phyloP scores from a whole-genome alignment of 78 protist species.

The Dictyostelium brefeldianum region DNA sequence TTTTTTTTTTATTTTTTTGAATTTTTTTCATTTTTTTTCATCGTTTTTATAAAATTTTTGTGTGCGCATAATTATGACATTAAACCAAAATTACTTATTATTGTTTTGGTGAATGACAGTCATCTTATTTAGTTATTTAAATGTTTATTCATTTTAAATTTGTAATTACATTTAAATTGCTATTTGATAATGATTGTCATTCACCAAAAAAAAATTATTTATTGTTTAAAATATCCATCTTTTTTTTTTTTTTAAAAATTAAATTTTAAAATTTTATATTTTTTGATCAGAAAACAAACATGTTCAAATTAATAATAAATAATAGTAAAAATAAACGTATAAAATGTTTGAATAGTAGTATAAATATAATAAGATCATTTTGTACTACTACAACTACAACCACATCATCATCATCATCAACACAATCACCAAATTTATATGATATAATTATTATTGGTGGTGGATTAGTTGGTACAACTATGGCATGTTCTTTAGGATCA shows the following conservation, averaged over 20 bases:
- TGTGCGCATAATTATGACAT: no score
- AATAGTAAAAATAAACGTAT: not conserved
- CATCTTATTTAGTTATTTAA: no score
- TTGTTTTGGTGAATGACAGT: no score
- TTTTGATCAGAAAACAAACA: not conserved
- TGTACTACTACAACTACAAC: not conserved
- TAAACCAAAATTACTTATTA: no score
- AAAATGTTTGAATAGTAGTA: not conserved
- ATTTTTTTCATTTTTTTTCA: no score
- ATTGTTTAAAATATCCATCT: not conserved
- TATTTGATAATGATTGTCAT: no score
- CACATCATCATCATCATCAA: no score
- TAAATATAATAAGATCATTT: not conserved
- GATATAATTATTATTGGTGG: slow-evolving; percentile 74
- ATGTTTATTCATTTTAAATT: no score
- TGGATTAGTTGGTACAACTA: slow-evolving; percentile 59
- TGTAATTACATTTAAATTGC: no score
- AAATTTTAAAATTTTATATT: not conserved
- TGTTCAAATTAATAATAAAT: not conserved
- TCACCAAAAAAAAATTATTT: no score
- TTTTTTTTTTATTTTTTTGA: no score
- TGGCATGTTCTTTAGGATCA: slow-evolving; percentile 68
- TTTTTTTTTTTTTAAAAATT: not conserved
- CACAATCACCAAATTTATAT: not conserved
- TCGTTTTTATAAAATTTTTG: no score